Evolutionary conservation across 176 grass and related monocot species (phyloP), one percentile per base, ranked within the genome.

Genomic region (Musa troglodytarum): DNA sequence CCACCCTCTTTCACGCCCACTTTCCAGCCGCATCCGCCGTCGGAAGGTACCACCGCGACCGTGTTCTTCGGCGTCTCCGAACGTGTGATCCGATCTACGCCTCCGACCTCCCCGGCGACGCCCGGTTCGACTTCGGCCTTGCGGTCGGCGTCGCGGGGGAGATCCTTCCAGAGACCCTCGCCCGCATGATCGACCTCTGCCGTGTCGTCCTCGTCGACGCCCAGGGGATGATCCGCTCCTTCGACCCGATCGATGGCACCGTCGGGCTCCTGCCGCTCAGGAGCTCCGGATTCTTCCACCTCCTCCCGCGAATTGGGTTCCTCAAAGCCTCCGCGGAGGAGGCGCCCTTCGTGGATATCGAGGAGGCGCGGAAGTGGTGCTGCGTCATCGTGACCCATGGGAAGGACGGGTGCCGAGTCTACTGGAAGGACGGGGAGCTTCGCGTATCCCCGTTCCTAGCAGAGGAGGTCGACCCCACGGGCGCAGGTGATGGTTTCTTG

Each of bases 371-470:
- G 51, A 80, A 71, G 58, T 56, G 57, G 20, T 91, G 90, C 82
- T 99, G 90, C 58, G 90, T 99, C 63, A 86, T 99, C 76, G 88
- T 99, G 1, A 99, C 95, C 17, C 88, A 94, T 63, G 94, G 95
- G 76, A 91, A 79, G 78, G 84, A 94, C 17, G 95, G 95, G 4
- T 99, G 95, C 43, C 81, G 86, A 50, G 56, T 94, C 58, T 91
- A 86, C 55, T 91, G 90, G 88, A 82, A 83, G 76, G 82, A 82
- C 5, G 86, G 86, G 19, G 88, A 99, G 76, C 70, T 87, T n/a
- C 72, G 71, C 55, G 84, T 94, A 11, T 61, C 77, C 10, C 88
- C 95, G 9, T 99, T 99, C 76, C 81, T 73, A 1, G 86, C 82
- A 20, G 78, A 87, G 17, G 86, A 99, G 84, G 81, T 99, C 12